Percentiles rank a stretch among this genome's conserved stretches.
Conservation (phyloP, 768 basidiomycete species). For the Russula brevipes region DNA sequence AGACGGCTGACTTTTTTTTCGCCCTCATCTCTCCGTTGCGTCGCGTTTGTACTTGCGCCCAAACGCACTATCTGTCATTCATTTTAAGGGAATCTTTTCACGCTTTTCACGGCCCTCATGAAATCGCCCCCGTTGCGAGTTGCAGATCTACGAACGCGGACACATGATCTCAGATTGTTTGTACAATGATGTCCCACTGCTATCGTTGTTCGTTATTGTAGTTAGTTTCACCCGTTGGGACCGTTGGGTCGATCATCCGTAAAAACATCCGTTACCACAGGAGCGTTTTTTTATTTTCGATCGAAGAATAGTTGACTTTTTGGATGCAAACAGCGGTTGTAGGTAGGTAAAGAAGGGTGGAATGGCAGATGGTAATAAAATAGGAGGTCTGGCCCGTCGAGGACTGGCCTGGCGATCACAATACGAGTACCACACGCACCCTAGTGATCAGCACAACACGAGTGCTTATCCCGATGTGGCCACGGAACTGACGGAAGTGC, state of each 20-base stretch:
- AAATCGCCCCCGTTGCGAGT: no score
- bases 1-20: slow-evolving; percentile 28
- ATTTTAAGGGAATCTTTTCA: no score
- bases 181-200: not conserved
- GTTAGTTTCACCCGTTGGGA: not conserved
- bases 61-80: not conserved
- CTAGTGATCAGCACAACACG: not conserved
- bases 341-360: not conserved
- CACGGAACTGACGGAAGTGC: not conserved
- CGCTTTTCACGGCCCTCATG: no score
- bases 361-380: not conserved
- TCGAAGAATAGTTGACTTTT: not conserved
- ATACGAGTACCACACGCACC: slow-evolving; percentile 3
- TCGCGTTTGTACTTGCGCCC: not conserved
- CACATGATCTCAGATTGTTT: slow-evolving; percentile 1
- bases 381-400: not conserved
- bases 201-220: not conserved
- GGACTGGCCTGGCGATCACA: not conserved
- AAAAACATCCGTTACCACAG: not conserved
- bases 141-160: not conserved
- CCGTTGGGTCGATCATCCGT: not conserved
- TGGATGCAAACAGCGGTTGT: not conserved
- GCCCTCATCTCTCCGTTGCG: no score
- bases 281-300: not conserved
- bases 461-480: not conserved